Conservation (phyloP, 306 rosid species). For the Vachellia pachyceras region DNA sequence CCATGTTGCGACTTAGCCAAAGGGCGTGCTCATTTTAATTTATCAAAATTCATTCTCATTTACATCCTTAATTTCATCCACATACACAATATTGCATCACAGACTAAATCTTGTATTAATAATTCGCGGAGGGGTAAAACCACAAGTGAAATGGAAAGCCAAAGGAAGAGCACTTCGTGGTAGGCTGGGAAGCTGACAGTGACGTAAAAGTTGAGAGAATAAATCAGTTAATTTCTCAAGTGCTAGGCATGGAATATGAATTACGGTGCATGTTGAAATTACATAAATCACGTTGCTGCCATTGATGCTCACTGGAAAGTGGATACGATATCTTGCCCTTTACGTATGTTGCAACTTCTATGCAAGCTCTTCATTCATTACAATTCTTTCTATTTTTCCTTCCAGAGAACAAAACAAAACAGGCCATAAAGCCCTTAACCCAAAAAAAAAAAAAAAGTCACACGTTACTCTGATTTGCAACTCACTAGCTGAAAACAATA, state of each 20-base stretch:
- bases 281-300: not conserved
- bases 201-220: not conserved
- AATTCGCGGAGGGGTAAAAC: not conserved
- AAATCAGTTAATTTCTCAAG: not conserved
- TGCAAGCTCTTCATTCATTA: slow-evolving; percentile 8
- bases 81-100: too few species aligned
- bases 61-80: too few species aligned
- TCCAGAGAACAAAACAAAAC: slow-evolving; percentile 12
- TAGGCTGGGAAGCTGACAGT: not conserved
- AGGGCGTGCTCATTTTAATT: not conserved
- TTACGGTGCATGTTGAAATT: not conserved
- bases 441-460: slow-evolving; percentile 24
- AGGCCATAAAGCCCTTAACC: slow-evolving; percentile 39
- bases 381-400: not conserved
- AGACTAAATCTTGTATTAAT: too few species aligned
- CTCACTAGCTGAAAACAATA: slow-evolving; percentile 42
- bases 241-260: too few species aligned
- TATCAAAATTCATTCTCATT: too few species aligned
- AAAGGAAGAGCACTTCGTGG: not conserved
- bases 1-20: not conserved
- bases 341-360: not conserved
- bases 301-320: not conserved
- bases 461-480: slow-evolving; percentile 49
- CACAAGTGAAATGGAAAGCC: not conserved
- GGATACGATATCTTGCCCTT: not conserved